Base-by-base conservation (phyloP, 2,329 filamentous ascomycete genomes). In the Elsinoe arachidis region DNA sequence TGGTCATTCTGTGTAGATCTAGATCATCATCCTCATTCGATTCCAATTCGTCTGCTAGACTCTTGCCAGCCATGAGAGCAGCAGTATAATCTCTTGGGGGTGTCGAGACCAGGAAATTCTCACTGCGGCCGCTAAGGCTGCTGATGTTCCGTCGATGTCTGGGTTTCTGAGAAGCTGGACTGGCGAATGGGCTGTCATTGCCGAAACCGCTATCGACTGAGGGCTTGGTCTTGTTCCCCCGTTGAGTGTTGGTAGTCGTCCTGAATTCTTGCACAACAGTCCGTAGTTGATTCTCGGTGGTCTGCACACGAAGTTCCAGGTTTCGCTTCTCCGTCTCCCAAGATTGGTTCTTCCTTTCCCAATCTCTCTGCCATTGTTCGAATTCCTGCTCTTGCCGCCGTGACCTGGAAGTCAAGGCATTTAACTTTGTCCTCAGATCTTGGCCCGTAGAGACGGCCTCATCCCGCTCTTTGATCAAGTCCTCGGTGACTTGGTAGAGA, bases 261-360 rank as follows among this genome's bases (percentile, higher is more conserved):
- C 26, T 21, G 9, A 99, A 82, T 71, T 97, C 93, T 37, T 92
- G 89, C 44, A 99, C 77, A 10, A 99, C 81, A 10, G 82, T 79
- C 69, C 92, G 93, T 56, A 99, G 72, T 37, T 92, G 85, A 30
- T 81, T 88, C 73, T 99, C 93, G 1, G 90, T 87, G n/a, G 96
- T 80, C 69, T 97, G 91, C 12, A 96, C 75, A 64, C 88, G 90
- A 58, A 88, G 84, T 70, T 99, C 92, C 60, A 89, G 80, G 57
- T 82, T 87, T 56, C 91, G 84, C 65, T 84, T 87, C 69, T 95
- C 90, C 47, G 86, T 84, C 11, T 91, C 86, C 90, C 91, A 97
- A 1, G 77, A 76, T 56, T 92, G 85, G 68, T 87, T 93, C 62
- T 99, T 93, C 55, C 82, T 84, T 10, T 86, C 84, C 88, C 90